phyloP scores from a whole-genome alignment of 2,329 filamentous ascomycete genomes.

The Aspergillus fumigatiaffinis region DNA sequence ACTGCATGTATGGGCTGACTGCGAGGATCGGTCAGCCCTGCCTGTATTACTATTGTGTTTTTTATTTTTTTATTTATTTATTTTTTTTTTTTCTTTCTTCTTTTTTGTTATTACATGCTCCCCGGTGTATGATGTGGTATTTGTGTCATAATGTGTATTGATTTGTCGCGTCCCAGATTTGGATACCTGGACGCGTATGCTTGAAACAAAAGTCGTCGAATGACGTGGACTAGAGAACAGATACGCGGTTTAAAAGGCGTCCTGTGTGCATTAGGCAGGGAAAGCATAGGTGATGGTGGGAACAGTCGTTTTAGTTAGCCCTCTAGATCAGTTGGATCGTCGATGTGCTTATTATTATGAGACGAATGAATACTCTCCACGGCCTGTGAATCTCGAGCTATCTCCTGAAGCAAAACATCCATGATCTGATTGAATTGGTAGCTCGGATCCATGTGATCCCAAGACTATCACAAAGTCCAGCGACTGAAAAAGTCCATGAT shows the following conservation, averaged over 20 bases:
- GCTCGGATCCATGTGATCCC: background rate
- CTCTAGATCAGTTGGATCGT: background rate
- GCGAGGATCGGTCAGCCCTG: background rate
- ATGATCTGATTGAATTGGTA: background rate
- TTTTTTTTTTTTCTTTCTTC: background rate
- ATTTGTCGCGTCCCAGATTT: background rate
- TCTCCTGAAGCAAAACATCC: background rate
- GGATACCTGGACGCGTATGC: background rate
- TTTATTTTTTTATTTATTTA: no score
- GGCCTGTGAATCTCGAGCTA: background rate
- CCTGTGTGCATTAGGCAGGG: background rate
- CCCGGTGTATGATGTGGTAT: background rate
- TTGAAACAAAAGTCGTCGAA: background rate
- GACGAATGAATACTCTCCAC: background rate
- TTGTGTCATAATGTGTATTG: background rate
- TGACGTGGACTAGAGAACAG: background rate
- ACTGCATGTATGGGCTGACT: background rate
- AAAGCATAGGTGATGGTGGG: background rate
- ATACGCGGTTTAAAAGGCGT: background rate
- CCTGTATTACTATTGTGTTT: background rate
- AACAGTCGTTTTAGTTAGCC: background rate
- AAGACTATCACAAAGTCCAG: background rate
- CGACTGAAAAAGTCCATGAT: slow-evolving; percentile 19
- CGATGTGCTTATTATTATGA: background rate
- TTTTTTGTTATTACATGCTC: background rate